These are phyloP conservation scores for Rhodosporidiobolus odoratus DNA, from an alignment of 768 basidiomycete genomes.

Conservation along the genomic window DNA sequence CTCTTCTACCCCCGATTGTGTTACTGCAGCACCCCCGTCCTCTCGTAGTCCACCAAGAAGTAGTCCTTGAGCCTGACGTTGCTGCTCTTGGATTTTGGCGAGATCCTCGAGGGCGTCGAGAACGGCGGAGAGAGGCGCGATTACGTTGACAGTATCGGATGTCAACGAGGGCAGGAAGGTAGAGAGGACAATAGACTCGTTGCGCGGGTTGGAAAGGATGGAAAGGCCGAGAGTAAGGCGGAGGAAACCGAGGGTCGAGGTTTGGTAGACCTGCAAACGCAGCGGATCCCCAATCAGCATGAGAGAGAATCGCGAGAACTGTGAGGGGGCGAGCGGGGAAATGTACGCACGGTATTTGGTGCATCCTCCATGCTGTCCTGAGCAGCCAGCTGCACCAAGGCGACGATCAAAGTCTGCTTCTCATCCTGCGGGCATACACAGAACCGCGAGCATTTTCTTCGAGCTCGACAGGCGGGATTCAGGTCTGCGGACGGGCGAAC, in stretches of 20 bases:
- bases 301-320: too few relatives aligned
- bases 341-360: constrained; percentile 20
- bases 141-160: not conserved
- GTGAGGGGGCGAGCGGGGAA: not conserved
- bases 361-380: constrained; percentile 23
- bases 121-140: not conserved
- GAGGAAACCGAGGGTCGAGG: constrained; percentile 28
- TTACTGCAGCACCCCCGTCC: too few relatives aligned
- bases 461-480: constrained; percentile 3
- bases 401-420: not conserved
- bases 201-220: constrained; percentile 20
- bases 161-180: not conserved
- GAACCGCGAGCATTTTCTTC: not conserved
- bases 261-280: constrained; percentile 13
- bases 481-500: not conserved
- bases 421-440: constrained; percentile 10
- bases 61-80: not conserved
- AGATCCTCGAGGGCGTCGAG: constrained; percentile 30
- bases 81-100: constrained; percentile 27
- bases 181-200: constrained; percentile 19
- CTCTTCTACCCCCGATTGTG: too few relatives aligned
- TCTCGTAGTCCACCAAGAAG: too few relatives aligned
- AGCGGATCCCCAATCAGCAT: too few relatives aligned
- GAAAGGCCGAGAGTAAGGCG: constrained; percentile 30
- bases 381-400: constrained; percentile 7